Percentiles rank a stretch among this genome's conserved stretches.
These are phyloP conservation scores for Coemansia sp. DNA, from an alignment of 192 early-diverging fungal genomes.

Conservation along the genomic window DNA sequence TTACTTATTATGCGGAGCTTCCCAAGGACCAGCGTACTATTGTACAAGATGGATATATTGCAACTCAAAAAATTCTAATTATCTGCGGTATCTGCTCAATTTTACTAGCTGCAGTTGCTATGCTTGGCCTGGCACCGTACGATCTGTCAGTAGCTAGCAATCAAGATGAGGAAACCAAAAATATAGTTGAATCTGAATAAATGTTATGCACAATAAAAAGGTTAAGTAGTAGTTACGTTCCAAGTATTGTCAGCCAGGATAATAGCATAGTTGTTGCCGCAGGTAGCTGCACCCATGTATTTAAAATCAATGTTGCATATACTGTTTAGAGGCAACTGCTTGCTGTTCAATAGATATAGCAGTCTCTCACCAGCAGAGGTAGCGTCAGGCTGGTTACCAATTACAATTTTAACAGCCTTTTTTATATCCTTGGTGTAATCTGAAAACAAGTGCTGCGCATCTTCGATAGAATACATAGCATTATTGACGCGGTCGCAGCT, in stretches of 20 bases:
- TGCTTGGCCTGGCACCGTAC: constrained; percentile 43
- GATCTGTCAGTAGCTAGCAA: not conserved
- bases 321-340: not conserved
- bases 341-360: not conserved
- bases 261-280: not conserved
- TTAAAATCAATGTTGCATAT: not conserved
- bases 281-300: not conserved
- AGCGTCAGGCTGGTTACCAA: not conserved
- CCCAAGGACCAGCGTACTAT: no score
- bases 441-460: not conserved
- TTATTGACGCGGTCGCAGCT: not conserved
- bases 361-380: not conserved
- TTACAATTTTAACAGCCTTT: not conserved
- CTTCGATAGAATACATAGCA: not conserved
- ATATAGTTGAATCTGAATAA: not conserved
- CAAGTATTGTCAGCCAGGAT: not conserved
- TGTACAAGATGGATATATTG: not conserved
- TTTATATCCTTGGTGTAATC: not conserved
- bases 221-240: not conserved
- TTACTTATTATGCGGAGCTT: no score
- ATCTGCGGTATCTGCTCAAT: constrained; percentile 49
- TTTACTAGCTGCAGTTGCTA: constrained; percentile 31
- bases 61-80: constrained; percentile 39
- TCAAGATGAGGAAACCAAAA: not conserved
- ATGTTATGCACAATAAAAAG: not conserved